A percentile compares a stretch with the other conserved stretches of the same genome.
Conservation (phyloP, 176 grass and related monocot genomes). For the Paspalum vaginatum region DNA sequence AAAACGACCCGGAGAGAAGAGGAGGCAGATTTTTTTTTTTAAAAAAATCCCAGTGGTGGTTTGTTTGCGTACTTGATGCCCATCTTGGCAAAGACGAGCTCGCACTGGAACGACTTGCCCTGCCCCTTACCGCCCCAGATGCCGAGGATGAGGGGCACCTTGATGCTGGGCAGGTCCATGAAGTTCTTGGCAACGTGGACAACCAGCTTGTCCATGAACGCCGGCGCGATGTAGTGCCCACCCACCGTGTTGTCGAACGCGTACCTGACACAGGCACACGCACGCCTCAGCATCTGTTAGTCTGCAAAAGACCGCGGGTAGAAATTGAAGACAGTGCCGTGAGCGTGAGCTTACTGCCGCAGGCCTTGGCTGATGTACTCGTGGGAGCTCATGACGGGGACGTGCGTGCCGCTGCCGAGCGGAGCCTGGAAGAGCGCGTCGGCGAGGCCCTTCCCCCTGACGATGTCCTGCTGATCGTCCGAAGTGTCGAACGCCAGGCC, state of each 20-base stretch:
- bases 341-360: constrained; percentile 34
- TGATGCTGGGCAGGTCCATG: constrained; percentile 93
- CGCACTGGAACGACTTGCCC: constrained; percentile 92
- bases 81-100: constrained; percentile 90
- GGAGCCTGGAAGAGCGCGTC: constrained; percentile 82
- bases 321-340: neutral
- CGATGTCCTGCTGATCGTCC: constrained; percentile 96
- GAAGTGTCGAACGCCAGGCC: constrained; percentile 65
- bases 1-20: neutral
- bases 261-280: constrained; percentile 18
- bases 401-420: constrained; percentile 70
- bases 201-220: constrained; percentile 96
- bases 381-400: constrained; percentile 69
- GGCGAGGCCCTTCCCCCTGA: constrained; percentile 70
- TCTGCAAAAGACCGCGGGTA: neutral
- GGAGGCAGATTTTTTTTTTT: too few relatives aligned
- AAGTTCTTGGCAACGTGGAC: constrained; percentile 97
- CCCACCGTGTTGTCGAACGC: constrained; percentile 64
- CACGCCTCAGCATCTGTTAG: neutral
- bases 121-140: constrained; percentile 97
- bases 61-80: constrained; percentile 70
- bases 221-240: constrained; percentile 76
- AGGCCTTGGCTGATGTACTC: constrained; percentile 88
- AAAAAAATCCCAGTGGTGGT: too few relatives aligned
- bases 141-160: constrained; percentile 86